Conservation (phyloP, 176 grass and related monocot genomes). For the Bromus sterilis region DNA sequence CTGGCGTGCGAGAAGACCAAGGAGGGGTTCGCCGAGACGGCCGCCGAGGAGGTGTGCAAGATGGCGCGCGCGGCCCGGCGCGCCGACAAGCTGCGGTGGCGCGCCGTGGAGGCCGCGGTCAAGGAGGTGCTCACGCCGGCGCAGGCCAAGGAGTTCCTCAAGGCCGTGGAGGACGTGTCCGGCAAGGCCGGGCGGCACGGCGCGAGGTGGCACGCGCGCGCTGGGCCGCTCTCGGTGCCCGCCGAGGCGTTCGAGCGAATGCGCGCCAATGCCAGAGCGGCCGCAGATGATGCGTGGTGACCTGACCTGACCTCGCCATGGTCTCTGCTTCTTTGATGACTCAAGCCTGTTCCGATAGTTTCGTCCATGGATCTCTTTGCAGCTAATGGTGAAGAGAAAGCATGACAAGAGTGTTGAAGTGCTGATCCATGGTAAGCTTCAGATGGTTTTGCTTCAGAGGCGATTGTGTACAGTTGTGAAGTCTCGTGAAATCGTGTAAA, state of each 20-base stretch:
- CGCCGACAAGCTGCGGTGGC: constrained; percentile 53
- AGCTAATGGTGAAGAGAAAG: neutral
- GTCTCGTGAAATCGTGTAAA: neutral
- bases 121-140: constrained; percentile 40
- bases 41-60: constrained; percentile 39
- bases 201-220: constrained; percentile 29
- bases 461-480: too few species aligned
- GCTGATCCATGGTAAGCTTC: neutral
- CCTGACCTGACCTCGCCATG: neutral
- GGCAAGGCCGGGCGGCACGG: constrained; percentile 21
- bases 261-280: constrained; percentile 39
- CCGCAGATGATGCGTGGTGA: constrained; percentile 40
- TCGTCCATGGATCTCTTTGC: neutral
- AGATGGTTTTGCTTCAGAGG: neutral
- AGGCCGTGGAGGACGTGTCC: constrained; percentile 31
- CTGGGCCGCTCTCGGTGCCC: constrained; percentile 19
- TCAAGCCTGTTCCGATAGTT: neutral
- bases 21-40: constrained; percentile 33
- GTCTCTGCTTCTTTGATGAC: neutral
- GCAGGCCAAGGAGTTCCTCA: constrained; percentile 47
- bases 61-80: constrained; percentile 40
- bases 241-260: constrained; percentile 34
- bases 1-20: constrained; percentile 38
- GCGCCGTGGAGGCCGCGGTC: constrained; percentile 40
- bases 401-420: neutral